A percentile compares a stretch with the other conserved stretches of the same genome.
Conservation (phyloP, 176 grass and related monocot genomes). For the Raddia guianensis region DNA sequence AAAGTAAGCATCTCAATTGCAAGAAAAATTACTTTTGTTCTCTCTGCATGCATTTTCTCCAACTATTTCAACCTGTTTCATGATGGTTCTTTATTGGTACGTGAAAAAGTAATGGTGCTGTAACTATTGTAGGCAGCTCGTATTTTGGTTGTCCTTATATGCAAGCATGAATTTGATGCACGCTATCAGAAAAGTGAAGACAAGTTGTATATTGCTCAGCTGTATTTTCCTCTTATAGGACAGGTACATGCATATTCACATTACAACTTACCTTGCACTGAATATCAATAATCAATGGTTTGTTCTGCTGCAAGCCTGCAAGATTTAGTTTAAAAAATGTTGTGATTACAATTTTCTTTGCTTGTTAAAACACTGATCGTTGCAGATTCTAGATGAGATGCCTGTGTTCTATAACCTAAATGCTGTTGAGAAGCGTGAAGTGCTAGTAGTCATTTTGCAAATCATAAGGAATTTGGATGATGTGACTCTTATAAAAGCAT, state of each 20-base stretch:
- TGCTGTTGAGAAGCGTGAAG: slow-evolving; percentile 93
- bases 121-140: slow-evolving; percentile 76
- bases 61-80: not conserved
- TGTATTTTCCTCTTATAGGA: slow-evolving; percentile 97
- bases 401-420: slow-evolving; percentile 99
- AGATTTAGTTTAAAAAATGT: slow-evolving; percentile 23
- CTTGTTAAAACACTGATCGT: slow-evolving; percentile 35
- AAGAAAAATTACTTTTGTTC: slow-evolving; percentile 15
- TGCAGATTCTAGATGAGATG: slow-evolving; percentile 99
- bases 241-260: slow-evolving; percentile 52
- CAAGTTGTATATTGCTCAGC: slow-evolving; percentile 93
- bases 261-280: slow-evolving; percentile 23
- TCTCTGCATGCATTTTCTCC: not conserved
- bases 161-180: slow-evolving; percentile 98
- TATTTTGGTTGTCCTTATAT: slow-evolving; percentile 91
- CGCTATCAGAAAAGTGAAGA: slow-evolving; percentile 97
- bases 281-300: slow-evolving; percentile 2
- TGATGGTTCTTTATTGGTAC: slow-evolving; percentile 28
- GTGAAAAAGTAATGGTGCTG: slow-evolving; percentile 28
- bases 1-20: slow-evolving; percentile 66
- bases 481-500: slow-evolving; percentile 91
- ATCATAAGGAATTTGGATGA: slow-evolving; percentile 98
- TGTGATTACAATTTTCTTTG: slow-evolving; percentile 26
- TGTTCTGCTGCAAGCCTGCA: slow-evolving; percentile 11
- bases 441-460: slow-evolving; percentile 96